Base-by-base conservation (phyloP, 768 basidiomycete genomes). In the Tulasnella sp. region DNA sequence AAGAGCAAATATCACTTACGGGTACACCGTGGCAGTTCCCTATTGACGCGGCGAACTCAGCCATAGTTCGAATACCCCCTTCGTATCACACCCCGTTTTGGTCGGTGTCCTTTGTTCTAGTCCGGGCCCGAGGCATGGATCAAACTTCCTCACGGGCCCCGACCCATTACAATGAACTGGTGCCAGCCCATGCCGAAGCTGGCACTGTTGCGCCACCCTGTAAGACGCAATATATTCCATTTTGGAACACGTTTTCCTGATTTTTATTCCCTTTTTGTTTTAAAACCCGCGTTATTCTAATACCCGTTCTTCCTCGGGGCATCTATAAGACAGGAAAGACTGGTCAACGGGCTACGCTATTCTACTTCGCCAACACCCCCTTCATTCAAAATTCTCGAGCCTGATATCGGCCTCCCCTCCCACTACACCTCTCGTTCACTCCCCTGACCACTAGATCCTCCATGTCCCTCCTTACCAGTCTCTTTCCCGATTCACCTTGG, bases 41-140 rank as follows among this genome's bases (percentile, higher is more conserved):
- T 67, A 67, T 26, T 35, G 61, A 26, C 61, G 15, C 61, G 61
- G 61, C 61, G 61, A 67, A 67, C 61, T 67, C 61, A 35, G 61
- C 29, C 61, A 67, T 35, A 35, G 29, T 67, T 67, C 61, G 13
- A 67, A 67, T 67, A 67, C 18, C 61, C 29, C 11, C 61, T 67
- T 67, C 61, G 2, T 67, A 67, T 67, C 61, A 67, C 61, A 67
- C 9, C 5, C 44, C 11, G 5, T 32, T 67, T 26, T 35, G 61
- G 26, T 16, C 29, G 26, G 61, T 67, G 23, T 44, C 32, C 26
- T 26, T 67, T 67, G 32, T 35, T 35, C 32, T 29, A 35, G n/a
- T 57, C 55, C 13, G 15, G 15, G n/a, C n/a, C 32, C 15, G 13
- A 15, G 10, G 61, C 61, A 67, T 67, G 61, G 61, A 67, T 67